phyloP scores from a whole-genome alignment of 2,329 filamentous ascomycete genomes.

The Setomelanomma holmii region DNA sequence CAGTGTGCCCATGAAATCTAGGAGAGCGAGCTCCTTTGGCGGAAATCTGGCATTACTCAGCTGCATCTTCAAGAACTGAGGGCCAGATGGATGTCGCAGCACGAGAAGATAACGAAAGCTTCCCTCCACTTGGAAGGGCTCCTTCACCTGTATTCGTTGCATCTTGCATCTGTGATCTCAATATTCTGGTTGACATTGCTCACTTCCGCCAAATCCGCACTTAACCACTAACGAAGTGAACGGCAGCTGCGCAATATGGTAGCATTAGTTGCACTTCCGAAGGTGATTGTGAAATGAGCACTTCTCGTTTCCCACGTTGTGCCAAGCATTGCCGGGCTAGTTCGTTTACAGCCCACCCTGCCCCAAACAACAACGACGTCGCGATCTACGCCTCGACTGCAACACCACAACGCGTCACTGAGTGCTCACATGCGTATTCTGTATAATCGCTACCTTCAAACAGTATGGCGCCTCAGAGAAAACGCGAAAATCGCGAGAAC shows the following conservation, averaged over 20 bases:
- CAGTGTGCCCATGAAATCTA: slow-evolving; percentile 21
- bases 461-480: slow-evolving; percentile 44
- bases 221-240: too few relatives aligned
- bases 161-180: too few relatives aligned
- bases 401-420: slow-evolving; percentile 24
- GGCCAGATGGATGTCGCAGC: slow-evolving; percentile 18
- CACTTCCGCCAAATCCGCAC: too few relatives aligned
- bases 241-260: too few relatives aligned
- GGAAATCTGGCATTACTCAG: slow-evolving; percentile 15
- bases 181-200: too few relatives aligned
- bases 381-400: slow-evolving; percentile 19
- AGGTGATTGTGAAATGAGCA: background rate
- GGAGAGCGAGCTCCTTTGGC: slow-evolving; percentile 30
- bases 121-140: slow-evolving; percentile 27
- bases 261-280: too few relatives aligned
- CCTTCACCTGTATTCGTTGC: slow-evolving; percentile 23
- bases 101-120: slow-evolving; percentile 27
- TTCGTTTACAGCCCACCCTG: slow-evolving; percentile 23
- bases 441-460: too few relatives aligned
- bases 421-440: background rate
- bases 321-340: slow-evolving; percentile 7
- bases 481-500: slow-evolving; percentile 50
- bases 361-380: slow-evolving; percentile 29
- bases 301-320: slow-evolving; percentile 4
- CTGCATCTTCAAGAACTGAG: slow-evolving; percentile 10